A percentile compares a stretch with the other conserved stretches of the same genome.
Conservation (phyloP, 108 stramenopile genomes). For the Epithemia pelagica region DNA sequence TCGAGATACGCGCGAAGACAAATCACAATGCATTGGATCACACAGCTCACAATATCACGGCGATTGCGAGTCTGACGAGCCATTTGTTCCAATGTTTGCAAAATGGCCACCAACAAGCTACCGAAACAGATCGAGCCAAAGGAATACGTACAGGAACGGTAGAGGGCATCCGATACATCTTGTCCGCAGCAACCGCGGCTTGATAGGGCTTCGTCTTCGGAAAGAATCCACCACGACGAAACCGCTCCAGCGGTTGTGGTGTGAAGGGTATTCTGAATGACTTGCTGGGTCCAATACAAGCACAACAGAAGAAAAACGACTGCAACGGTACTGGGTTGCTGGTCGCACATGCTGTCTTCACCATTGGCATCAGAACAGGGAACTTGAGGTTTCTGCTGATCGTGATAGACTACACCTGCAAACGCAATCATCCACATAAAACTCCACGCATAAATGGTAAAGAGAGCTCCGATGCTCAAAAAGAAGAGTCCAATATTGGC, state of each 20-base stretch:
- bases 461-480: slow-evolving; percentile 44
- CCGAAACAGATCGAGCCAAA: slow-evolving; percentile 74
- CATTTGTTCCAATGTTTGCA: slow-evolving; percentile 40
- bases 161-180: slow-evolving; percentile 43
- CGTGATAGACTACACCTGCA: slow-evolving; percentile 32
- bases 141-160: slow-evolving; percentile 49
- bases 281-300: slow-evolving; percentile 69
- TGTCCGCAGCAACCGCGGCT: slow-evolving; percentile 33
- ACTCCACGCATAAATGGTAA: slow-evolving; percentile 47
- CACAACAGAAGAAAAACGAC: slow-evolving; percentile 57
- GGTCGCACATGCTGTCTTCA: not conserved
- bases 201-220: slow-evolving; percentile 27
- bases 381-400: slow-evolving; percentile 15
- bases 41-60: slow-evolving; percentile 39
- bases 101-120: slow-evolving; percentile 62
- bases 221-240: slow-evolving; percentile 83
- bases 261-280: slow-evolving; percentile 76
- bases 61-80: slow-evolving; percentile 24
- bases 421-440: slow-evolving; percentile 50
- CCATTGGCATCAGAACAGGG: slow-evolving; percentile 29
- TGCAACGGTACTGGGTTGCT: slow-evolving; percentile 9
- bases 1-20: slow-evolving; percentile 53
- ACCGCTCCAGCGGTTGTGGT: slow-evolving; percentile 77
- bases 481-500: slow-evolving; percentile 53
- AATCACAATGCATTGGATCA: slow-evolving; percentile 57